Evolutionary conservation across 805 yeast genomes (phyloP), one percentile per base, ranked within the genome.

Genomic region (Cyberlindnera japonica): DNA sequence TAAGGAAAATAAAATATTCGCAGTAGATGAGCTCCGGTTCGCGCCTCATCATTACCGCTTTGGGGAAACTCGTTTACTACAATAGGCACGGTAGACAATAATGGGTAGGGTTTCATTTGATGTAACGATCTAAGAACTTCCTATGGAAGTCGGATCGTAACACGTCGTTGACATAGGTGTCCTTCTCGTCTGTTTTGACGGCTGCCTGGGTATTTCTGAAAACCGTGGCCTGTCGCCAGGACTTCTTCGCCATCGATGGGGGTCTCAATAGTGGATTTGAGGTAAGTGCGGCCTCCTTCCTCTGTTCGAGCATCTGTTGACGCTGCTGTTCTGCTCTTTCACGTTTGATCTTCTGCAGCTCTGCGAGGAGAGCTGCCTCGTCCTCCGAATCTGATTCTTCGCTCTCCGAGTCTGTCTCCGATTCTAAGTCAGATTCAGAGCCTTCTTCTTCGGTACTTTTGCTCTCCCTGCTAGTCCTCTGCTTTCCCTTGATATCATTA

Each of bases 351-450:
- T 64, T 64, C 28, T 61, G 65, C 25, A 71, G 51, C 42, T 72
- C 75, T 41, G 52, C 47, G 21, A 69, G 31, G 4, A 72, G 54
- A n/a, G 61, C 79, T n/a, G 61, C 74, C 24, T 66, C 71, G 12
- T 68, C 72, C n/a, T 68, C 71, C 11, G 58, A 57, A 12, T 31
- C 71, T 11, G 58, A 57, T 12, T 31, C 34, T 11, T 19, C 22
- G 23, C 28, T 25, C 15, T 27, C 30, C 7, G 30, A 27, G 11
- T 64, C 67, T 4, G 55, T 25, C 15, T 27, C 30, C 7, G 30
- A 27, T 13, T 64, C 67, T 4, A 54, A 61, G 21, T 62, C 71
- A 7, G 65, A 66, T 9, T 49, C 59, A 7, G 53, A 33, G 16
- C 17, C 33, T 14, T 24, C 31, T 14, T 27, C 26, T 7, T 31